Evolutionary conservation across 116 monocot species (phyloP), one percentile per base, ranked within the genome.

Genomic region (Trichopus zeylanicus): DNA sequence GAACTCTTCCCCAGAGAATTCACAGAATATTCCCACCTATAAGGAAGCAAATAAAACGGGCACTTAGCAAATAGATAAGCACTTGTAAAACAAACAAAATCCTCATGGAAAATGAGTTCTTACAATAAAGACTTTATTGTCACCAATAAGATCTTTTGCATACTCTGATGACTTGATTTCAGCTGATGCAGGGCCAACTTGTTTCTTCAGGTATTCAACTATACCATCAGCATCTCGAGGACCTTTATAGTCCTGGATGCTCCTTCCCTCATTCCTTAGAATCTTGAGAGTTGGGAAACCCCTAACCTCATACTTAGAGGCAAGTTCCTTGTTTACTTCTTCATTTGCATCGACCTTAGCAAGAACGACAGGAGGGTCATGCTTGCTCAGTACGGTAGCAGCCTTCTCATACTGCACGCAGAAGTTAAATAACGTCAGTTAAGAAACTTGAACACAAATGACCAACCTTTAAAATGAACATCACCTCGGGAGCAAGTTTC

Each of bases 401-500:
- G 92, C 98, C 61, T 91, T 91, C 70, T 91, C 91, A 74, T 88
- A 98, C 98, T 98, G 26, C 46, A 42, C 13, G 19, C 16, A 15
- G 4, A 24, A 55, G 55, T 22, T n/a, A 16, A 1, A 49, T 8
- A 49, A 49, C 7, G 19, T 20, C 49, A 5, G 19, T 22, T 21
- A 20, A 42, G 51, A 4, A n/a, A 24, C 6, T 51, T 21, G 51
- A 22, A 2, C 22, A 22, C 51, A 51, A 22, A 38, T 10, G 18
- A 11, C 3, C 16, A 32, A 20, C 33, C 53, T n/a, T 42, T 15
- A 9, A 42, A 42, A 42, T 20, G 8, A 35, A 10, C 1, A 48
- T 58, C 85, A 97, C 97, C 97, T 97, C 97, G 11, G 97, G 97
- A 59, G 81, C 84, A 28, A 97, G 87, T 15, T 66, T 77, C 75